phyloP scores from a whole-genome alignment of 2,329 filamentous ascomycete species.

The Dryadomyces quercus-mongolicae region DNA sequence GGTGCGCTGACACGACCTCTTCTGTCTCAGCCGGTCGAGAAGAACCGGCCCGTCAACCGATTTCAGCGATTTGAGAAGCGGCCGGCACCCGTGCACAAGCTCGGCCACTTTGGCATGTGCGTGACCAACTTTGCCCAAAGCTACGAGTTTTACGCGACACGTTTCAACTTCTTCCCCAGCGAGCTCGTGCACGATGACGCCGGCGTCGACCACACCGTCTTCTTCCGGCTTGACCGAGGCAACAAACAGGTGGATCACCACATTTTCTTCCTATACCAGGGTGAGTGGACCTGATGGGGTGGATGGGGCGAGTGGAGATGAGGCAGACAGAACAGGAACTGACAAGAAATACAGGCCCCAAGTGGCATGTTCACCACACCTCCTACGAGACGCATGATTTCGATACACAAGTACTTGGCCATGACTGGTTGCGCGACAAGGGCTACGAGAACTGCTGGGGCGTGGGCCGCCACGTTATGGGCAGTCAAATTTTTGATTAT shows the following conservation, averaged over 20 bases:
- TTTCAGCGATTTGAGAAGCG: constrained; percentile 39
- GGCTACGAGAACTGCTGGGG: constrained; percentile 58
- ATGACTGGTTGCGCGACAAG: constrained; percentile 53
- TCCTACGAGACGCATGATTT: constrained; percentile 62
- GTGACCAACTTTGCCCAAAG: constrained; percentile 36
- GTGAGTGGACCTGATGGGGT: neutral
- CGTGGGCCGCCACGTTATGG: constrained; percentile 57
- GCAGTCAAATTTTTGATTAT: constrained; percentile 62
- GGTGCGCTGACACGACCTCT: neutral
- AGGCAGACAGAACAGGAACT: neutral
- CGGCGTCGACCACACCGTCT: constrained; percentile 27
- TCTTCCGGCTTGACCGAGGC: constrained; percentile 33
- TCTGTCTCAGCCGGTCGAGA: constrained; percentile 29
- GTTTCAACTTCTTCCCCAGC: constrained; percentile 39
- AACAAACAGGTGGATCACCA: constrained; percentile 36
- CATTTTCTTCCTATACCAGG: constrained; percentile 37
- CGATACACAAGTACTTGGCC: constrained; percentile 57
- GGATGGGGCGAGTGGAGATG: neutral
- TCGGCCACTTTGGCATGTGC: constrained; percentile 43
- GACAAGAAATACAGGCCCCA: constrained; percentile 14
- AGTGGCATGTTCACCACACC: constrained; percentile 51
- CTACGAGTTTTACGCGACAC: constrained; percentile 35
- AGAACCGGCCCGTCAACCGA: constrained; percentile 35
- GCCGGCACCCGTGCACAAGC: constrained; percentile 30
- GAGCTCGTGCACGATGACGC: constrained; percentile 29